Percentiles rank a stretch among this genome's conserved stretches.
These are phyloP conservation scores for Arthrocladium fulminans DNA, from an alignment of 2,329 filamentous ascomycete species.

Conservation along the genomic window DNA sequence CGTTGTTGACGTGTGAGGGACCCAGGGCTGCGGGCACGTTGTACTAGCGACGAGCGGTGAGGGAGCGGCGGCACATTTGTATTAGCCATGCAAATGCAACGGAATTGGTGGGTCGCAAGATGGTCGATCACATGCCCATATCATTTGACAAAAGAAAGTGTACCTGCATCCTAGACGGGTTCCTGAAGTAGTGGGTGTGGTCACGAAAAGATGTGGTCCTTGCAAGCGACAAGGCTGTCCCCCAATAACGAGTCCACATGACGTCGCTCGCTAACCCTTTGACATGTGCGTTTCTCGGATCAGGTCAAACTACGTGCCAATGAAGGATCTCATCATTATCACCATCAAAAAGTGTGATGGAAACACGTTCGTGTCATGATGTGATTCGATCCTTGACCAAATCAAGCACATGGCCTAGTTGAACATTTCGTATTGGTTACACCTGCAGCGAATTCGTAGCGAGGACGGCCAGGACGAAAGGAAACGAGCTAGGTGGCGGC, in stretches of 20 bases:
- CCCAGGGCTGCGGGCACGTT: not conserved
- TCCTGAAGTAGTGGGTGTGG: not conserved
- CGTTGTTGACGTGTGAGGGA: not conserved
- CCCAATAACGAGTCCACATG: not conserved
- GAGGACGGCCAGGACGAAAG: too few relatives aligned
- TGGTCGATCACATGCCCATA: slow-evolving; percentile 1
- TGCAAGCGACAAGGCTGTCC: not conserved
- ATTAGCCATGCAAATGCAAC: slow-evolving; percentile 1
- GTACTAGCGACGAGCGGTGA: not conserved
- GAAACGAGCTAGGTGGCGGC: too few relatives aligned
- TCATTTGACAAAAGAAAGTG: not conserved
- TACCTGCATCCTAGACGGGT: not conserved
- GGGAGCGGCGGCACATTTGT: not conserved
- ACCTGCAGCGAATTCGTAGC: too few relatives aligned
- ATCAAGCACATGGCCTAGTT: too few relatives aligned
- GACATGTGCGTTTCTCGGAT: not conserved
- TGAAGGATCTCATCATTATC: not conserved
- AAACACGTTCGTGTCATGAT: too few relatives aligned
- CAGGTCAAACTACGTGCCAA: not conserved
- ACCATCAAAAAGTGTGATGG: not conserved
- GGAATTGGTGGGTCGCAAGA: not conserved
- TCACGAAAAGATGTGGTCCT: not conserved
- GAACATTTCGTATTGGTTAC: too few relatives aligned
- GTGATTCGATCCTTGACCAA: too few relatives aligned
- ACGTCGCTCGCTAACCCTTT: not conserved